phyloP scores from a whole-genome alignment of 2,329 filamentous ascomycete genomes.

The Calonectria hawksworthii region DNA sequence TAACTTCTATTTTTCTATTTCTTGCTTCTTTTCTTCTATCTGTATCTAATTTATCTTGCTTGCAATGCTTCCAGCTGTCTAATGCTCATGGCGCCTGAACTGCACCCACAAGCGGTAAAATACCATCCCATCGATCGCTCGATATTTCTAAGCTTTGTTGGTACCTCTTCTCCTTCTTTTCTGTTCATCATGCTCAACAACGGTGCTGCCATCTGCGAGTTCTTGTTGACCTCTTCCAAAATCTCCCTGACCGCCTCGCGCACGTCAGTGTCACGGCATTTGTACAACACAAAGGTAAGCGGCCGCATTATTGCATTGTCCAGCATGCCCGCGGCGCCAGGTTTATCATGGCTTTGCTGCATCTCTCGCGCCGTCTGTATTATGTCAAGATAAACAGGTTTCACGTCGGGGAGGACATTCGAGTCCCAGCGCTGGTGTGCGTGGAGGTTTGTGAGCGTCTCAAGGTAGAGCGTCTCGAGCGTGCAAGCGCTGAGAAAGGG shows the following conservation, averaged over 20 bases:
- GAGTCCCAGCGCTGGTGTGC: slow-evolving; percentile 16
- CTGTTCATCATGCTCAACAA: slow-evolving; percentile 35
- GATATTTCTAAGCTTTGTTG: slow-evolving; percentile 36
- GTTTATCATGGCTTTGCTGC: slow-evolving; percentile 15
- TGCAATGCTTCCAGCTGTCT: slow-evolving; percentile 1
- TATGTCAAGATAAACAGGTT: slow-evolving; percentile 37
- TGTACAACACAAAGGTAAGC: slow-evolving; percentile 36
- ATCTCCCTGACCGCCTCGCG: slow-evolving; percentile 28
- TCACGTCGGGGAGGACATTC: slow-evolving; percentile 34
- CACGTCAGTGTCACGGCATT: slow-evolving; percentile 33
- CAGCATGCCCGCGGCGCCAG: slow-evolving; percentile 2
- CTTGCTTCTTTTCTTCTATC: too few species aligned
- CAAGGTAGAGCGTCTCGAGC: slow-evolving; percentile 38
- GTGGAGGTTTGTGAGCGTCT: slow-evolving; percentile 34
- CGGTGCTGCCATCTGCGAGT: slow-evolving; percentile 30
- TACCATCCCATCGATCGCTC: slow-evolving; percentile 40
- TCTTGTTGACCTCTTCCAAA: slow-evolving; percentile 16
- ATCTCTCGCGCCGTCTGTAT: slow-evolving; percentile 26
- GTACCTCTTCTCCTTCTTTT: slow-evolving; percentile 22
- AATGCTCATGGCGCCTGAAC: slow-evolving; percentile 5
- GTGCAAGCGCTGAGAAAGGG: slow-evolving; percentile 33
- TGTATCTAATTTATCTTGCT: background rate
- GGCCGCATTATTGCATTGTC: slow-evolving; percentile 40
- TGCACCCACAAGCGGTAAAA: slow-evolving; percentile 28
- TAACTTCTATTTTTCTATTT: background rate